These are phyloP conservation scores for Sphaceloma murrayae DNA, from an alignment of 2,329 filamentous ascomycete genomes.

Conservation along the genomic window DNA sequence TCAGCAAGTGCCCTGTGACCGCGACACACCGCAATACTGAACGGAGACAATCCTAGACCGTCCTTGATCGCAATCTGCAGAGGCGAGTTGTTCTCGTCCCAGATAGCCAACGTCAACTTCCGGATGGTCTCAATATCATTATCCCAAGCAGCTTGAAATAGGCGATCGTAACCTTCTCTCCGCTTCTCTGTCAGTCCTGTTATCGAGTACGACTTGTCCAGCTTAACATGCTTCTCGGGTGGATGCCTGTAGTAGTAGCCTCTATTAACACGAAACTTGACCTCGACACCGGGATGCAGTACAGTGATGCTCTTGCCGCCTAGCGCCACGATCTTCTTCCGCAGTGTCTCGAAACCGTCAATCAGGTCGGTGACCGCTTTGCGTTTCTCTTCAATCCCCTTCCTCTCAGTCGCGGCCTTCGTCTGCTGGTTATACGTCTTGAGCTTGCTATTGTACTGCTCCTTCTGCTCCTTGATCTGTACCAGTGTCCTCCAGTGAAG, in stretches of 20 bases:
- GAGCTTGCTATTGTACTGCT: slow-evolving; percentile 30
- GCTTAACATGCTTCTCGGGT: not conserved
- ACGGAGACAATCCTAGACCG: slow-evolving; percentile 44
- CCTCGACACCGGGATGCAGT: slow-evolving; percentile 46
- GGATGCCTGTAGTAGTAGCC: slow-evolving; percentile 19
- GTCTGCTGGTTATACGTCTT: slow-evolving; percentile 25
- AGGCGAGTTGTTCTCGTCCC: slow-evolving; percentile 49
- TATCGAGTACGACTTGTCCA: not conserved
- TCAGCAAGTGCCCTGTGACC: slow-evolving; percentile 56
- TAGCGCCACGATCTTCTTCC: slow-evolving; percentile 45
- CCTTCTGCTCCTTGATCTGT: slow-evolving; percentile 32
- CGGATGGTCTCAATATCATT: slow-evolving; percentile 61
- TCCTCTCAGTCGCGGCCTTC: slow-evolving; percentile 21
- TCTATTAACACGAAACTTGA: too few relatives aligned
- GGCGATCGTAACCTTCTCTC: slow-evolving; percentile 49
- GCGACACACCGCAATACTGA: slow-evolving; percentile 57
- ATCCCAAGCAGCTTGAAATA: slow-evolving; percentile 66
- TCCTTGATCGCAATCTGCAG: slow-evolving; percentile 56
- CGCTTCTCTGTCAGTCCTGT: not conserved
- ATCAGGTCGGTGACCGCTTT: slow-evolving; percentile 45
- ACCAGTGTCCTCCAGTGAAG: slow-evolving; percentile 45
- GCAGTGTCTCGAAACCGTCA: slow-evolving; percentile 45
- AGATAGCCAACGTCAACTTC: slow-evolving; percentile 50
- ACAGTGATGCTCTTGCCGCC: slow-evolving; percentile 60
- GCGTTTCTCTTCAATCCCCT: slow-evolving; percentile 44